Conservation (phyloP, 2,329 filamentous ascomycete species). For the Stenocarpella maydis region DNA sequence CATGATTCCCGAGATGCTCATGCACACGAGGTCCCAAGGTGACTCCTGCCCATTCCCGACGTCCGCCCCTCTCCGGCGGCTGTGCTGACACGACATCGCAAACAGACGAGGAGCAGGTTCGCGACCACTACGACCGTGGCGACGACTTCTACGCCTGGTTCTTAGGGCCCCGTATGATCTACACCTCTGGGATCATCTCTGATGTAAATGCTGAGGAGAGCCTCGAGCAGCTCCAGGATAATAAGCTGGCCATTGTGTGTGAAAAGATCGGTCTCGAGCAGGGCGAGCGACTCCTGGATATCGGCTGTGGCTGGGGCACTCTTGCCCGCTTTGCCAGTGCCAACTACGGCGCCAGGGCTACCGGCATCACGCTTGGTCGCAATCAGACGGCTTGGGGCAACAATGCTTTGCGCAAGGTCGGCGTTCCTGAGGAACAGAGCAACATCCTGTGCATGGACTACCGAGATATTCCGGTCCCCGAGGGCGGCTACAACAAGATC, state of each 20-base stretch:
- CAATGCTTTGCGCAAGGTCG: constrained; percentile 81
- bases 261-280: constrained; percentile 90
- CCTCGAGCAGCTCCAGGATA: constrained; percentile 95
- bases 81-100: constrained; percentile 5
- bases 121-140: constrained; percentile 96
- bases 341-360: constrained; percentile 85
- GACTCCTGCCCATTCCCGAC: constrained; percentile 39
- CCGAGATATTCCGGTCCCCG: constrained; percentile 85
- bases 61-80: neutral
- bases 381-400: constrained; percentile 99
- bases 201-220: constrained; percentile 88
- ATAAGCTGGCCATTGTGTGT: constrained; percentile 94
- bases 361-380: constrained; percentile 90
- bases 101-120: constrained; percentile 94
- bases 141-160: constrained; percentile 99
- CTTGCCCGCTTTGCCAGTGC: constrained; percentile 91
- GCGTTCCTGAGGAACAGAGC: constrained; percentile 87
- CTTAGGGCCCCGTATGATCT: constrained; percentile 97
- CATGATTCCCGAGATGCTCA: constrained; percentile 88
- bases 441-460: constrained; percentile 96
- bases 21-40: constrained; percentile 92
- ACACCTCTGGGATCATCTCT: constrained; percentile 93
- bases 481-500: constrained; percentile 89
- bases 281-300: constrained; percentile 87
- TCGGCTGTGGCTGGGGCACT: constrained; percentile 98